Conservation (phyloP, 805 yeast species). For the Dipodascus geniculatus region DNA sequence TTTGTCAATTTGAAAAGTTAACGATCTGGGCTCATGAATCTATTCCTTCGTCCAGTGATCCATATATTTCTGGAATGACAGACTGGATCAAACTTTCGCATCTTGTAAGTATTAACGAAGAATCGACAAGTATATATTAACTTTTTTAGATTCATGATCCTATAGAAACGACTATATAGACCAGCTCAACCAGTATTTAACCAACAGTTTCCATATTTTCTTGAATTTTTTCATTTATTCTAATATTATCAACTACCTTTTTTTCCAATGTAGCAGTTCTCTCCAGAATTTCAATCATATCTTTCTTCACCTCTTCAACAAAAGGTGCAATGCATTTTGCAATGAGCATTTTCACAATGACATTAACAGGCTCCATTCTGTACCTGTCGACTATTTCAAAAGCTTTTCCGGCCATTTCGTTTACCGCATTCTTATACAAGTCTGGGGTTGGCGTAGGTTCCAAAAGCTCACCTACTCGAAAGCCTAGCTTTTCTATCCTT, state of each 20-base stretch:
- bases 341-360: neutral
- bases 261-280: neutral
- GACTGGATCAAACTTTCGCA: constrained; percentile 17
- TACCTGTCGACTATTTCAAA: neutral
- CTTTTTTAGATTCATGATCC: neutral
- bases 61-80: constrained; percentile 18
- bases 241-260: neutral
- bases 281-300: neutral
- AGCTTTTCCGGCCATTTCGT: neutral
- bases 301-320: neutral
- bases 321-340: neutral
- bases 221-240: neutral
- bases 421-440: neutral
- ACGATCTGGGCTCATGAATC: constrained; percentile 21
- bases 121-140: too few relatives aligned
- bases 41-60: constrained; percentile 15
- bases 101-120: constrained; percentile 7
- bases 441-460: neutral
- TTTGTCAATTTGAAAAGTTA: constrained; percentile 5
- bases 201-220: neutral
- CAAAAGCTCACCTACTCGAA: neutral
- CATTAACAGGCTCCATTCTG: neutral
- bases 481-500: neutral
- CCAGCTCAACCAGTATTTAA: neutral
- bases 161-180: neutral